Evolutionary conservation across 2,329 filamentous ascomycete genomes (phyloP), one percentile per base, ranked within the genome.

Genomic region (Neonectria sp.): DNA sequence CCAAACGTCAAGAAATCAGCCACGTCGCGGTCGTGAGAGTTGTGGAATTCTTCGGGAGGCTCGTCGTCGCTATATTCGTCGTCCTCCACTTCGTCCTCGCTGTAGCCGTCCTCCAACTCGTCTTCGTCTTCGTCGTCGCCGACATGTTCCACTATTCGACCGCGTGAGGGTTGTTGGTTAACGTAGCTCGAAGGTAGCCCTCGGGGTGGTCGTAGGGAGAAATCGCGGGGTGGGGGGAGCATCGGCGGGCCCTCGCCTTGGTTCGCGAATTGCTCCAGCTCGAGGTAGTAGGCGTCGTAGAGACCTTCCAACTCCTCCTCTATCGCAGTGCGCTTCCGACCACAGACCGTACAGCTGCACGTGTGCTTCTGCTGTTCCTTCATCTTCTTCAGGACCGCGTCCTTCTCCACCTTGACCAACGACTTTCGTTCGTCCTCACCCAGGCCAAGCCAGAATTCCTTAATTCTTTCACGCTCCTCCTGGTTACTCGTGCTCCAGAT

Each of bases 281-380:
- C 96, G 79, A 97, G 92, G 80, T 99, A 99, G 82, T 99, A 99
- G 70, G 95, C 95, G 83, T 99, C 96, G 82, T 99, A 99, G 13
- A 99, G 88, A 21, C 97, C 95, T 79, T 99, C 96, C 13, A 99
- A 86, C 82, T 99, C 96, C 82, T 99, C 96, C 82, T 99, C 96
- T 74, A 99, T 99, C 45, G 96, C 96, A 13, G 93, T 97, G 60
- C 96, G 91, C 84, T 99, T 99, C 72, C 96, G 90, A 60, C 96
- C 96, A 81, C 96, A 99, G 46, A 99, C 95, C 5, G 95, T 97
- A 82, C 96, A 99, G 80, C 95, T 98, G 85, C 96, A 99, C 3
- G 95, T 98, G 80, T 98, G 95, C 82, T 98, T 98, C 81, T 99
- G 96, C 82, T 99, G 96, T 82, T 99, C 96, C 86, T 99, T 99